Evolutionary conservation across 1,139 yeast species (phyloP).

Genomic region (Zygoascus hellenicus): DNA sequence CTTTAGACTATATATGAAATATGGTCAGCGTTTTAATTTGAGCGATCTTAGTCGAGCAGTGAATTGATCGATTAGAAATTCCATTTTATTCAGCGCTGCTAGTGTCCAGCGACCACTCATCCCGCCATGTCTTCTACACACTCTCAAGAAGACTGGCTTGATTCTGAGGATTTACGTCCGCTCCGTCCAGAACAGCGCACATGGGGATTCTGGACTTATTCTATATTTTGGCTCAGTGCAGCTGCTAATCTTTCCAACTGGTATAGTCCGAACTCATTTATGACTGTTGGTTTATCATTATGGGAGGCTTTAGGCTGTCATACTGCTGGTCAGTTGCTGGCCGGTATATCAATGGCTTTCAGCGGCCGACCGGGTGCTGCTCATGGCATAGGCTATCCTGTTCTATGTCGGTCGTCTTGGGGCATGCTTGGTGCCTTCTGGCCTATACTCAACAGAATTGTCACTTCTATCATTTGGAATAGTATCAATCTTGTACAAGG

Average conservation of each 20-base stretch:
- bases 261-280: slow-evolving; percentile 27
- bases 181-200: slow-evolving; percentile 17
- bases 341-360: slow-evolving; percentile 56
- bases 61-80: too few relatives aligned
- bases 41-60: too few relatives aligned
- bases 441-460: slow-evolving; percentile 76
- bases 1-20: too few relatives aligned
- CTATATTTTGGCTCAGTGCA: slow-evolving; percentile 23
- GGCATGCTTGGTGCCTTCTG: slow-evolving; percentile 75
- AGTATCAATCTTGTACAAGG: slow-evolving; percentile 76
- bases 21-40: too few relatives aligned
- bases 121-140: too few relatives aligned
- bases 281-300: slow-evolving; percentile 26
- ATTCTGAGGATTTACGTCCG: slow-evolving; percentile 20
- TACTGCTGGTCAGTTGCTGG: slow-evolving; percentile 50
- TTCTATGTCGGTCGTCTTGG: slow-evolving; percentile 64
- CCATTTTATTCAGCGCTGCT: too few relatives aligned
- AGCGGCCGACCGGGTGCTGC: slow-evolving; percentile 67
- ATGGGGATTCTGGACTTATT: slow-evolving; percentile 23
- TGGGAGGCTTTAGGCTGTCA: slow-evolving; percentile 27
- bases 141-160: slow-evolving; percentile 8
- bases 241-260: slow-evolving; percentile 30
- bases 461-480: slow-evolving; percentile 79
- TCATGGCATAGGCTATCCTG: slow-evolving; percentile 76
- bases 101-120: too few relatives aligned